Evolutionary conservation across 2,329 filamentous ascomycete species (phyloP).

Genomic region (Torrubiella hemipterigena): DNA sequence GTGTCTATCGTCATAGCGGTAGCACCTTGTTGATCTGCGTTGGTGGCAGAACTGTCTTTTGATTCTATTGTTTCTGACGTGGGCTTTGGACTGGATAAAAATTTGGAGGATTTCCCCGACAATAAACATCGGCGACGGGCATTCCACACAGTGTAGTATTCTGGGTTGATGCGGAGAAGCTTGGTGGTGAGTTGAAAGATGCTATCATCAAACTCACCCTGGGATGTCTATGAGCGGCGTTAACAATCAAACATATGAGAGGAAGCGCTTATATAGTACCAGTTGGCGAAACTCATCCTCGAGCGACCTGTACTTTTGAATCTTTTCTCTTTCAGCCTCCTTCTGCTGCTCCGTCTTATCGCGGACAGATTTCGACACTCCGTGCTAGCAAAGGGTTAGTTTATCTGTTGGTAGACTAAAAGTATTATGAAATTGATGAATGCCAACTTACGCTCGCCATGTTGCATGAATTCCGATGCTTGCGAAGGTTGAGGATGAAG

Average conservation of each 20-base stretch:
- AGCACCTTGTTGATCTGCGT: slow-evolving; percentile 1
- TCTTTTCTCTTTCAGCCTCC: slow-evolving; percentile 61
- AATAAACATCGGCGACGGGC: slow-evolving; percentile 62
- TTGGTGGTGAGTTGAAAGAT: slow-evolving; percentile 59
- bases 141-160: slow-evolving; percentile 91
- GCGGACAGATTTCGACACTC: slow-evolving; percentile 58
- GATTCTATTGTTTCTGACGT: slow-evolving; percentile 38
- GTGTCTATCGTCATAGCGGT: neutral
- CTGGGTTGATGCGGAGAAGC: slow-evolving; percentile 65
- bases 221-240: slow-evolving; percentile 25
- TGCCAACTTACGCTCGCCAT: too few species aligned
- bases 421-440: too few species aligned
- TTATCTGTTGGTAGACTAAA: too few species aligned
- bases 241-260: too few species aligned
- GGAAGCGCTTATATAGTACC: too few species aligned
- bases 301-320: slow-evolving; percentile 61
- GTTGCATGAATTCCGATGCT: too few species aligned
- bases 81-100: slow-evolving; percentile 31
- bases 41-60: slow-evolving; percentile 10
- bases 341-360: slow-evolving; percentile 56
- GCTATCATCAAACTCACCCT: slow-evolving; percentile 36
- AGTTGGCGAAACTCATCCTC: slow-evolving; percentile 56
- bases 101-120: slow-evolving; percentile 44
- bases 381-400: slow-evolving; percentile 64
- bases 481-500: too few species aligned